Conservation (phyloP, 768 basidiomycete genomes). For the Leccinellum albellum region DNA sequence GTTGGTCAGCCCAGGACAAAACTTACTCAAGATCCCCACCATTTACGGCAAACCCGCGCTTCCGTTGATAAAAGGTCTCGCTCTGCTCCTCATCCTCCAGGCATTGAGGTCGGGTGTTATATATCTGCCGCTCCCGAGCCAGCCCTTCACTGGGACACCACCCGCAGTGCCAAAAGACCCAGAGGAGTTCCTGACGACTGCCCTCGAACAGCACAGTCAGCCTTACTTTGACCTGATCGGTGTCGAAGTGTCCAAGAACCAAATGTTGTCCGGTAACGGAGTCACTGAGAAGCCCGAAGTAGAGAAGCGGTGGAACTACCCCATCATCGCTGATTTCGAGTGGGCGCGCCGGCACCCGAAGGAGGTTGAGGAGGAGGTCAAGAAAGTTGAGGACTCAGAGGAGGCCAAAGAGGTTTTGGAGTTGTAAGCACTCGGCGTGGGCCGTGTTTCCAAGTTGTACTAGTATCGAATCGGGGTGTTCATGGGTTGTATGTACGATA, state of each 20-base stretch:
- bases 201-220: not conserved
- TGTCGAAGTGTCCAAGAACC: not conserved
- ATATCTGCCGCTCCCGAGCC: not conserved
- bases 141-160: not conserved
- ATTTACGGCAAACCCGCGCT: not conserved
- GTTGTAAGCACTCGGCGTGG: not conserved
- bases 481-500: too few species aligned
- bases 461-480: too few species aligned
- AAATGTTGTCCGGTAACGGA: not conserved
- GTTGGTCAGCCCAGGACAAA: constrained; percentile 2
- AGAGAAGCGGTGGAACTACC: not conserved
- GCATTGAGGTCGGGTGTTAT: not conserved
- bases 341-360: not conserved
- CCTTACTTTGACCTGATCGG: not conserved
- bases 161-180: not conserved
- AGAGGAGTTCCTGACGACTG: not conserved
- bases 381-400: not conserved
- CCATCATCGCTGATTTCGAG: not conserved
- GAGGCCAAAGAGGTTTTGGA: not conserved
- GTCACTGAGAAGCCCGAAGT: not conserved
- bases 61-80: not conserved
- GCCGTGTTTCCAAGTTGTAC: too few species aligned
- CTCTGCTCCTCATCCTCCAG: not conserved
- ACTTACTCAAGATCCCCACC: not conserved
- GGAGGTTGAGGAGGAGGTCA: not conserved